These are phyloP conservation scores for Fusarium neocosmosporiellum DNA, from an alignment of 2,329 filamentous ascomycete species.

Conservation along the genomic window DNA sequence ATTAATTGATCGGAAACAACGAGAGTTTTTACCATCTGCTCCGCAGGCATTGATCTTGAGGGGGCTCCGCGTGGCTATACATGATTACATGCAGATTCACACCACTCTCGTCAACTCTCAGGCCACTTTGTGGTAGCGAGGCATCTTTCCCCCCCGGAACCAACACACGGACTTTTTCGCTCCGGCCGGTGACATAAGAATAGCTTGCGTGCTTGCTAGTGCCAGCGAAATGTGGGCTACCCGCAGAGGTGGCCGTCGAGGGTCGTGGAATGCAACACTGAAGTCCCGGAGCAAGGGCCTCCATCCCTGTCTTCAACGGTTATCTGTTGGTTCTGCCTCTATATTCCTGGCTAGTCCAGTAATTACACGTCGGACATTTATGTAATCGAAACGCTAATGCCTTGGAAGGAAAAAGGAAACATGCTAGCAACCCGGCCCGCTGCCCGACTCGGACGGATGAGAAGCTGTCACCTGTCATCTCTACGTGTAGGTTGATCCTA, in stretches of 20 bases:
- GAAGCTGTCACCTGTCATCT: background rate
- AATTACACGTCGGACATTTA: conserved; percentile 7
- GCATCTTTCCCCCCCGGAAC: background rate
- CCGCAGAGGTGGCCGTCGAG: background rate
- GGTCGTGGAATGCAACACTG: background rate
- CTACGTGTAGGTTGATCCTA: background rate
- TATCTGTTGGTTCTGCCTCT: background rate
- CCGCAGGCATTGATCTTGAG: background rate
- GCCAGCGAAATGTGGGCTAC: background rate
- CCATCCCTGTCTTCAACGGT: background rate
- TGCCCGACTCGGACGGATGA: background rate
- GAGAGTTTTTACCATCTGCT: background rate
- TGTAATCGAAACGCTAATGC: background rate
- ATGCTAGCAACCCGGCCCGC: background rate
- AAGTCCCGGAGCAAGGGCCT: conserved; percentile 2
- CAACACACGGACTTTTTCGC: background rate
- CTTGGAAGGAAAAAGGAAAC: background rate
- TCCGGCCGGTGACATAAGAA: background rate
- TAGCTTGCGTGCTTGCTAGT: background rate
- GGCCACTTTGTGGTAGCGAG: background rate
- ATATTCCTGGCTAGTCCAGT: background rate
- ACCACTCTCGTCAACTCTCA: background rate
- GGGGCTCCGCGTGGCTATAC: background rate
- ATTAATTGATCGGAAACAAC: background rate
- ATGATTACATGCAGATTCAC: conserved; percentile 1